A percentile compares a stretch with the other conserved stretches of the same genome.
phyloP scores from a whole-genome alignment of 1,139 yeast genomes.

The Hyphopichia pseudoburtonii region DNA sequence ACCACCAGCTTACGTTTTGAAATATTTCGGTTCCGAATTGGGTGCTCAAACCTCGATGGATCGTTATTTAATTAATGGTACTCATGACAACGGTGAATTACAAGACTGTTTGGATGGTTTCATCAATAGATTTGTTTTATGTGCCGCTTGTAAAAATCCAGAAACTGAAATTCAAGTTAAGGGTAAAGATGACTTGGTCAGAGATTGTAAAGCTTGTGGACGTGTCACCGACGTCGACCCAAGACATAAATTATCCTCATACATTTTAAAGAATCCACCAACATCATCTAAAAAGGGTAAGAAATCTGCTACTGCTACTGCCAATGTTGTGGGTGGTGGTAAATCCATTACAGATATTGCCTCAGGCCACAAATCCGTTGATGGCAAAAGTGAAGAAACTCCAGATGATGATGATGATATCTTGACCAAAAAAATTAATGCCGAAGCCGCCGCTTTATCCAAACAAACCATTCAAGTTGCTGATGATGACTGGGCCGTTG shows the following conservation, averaged over 20 bases:
- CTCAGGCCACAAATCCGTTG: constrained; percentile 46
- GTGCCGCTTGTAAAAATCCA: constrained; percentile 95
- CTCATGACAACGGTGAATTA: constrained; percentile 84
- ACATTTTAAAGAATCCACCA: constrained; percentile 92
- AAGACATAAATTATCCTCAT: constrained; percentile 82
- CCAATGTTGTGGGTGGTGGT: constrained; percentile 89
- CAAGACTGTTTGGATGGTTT: constrained; percentile 96
- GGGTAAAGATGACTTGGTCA: constrained; percentile 72
- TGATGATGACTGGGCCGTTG: constrained; percentile 98
- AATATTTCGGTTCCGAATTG: constrained; percentile 92
- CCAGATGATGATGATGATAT: constrained; percentile 71
- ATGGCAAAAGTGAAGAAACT: constrained; percentile 21
- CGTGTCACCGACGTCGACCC: constrained; percentile 81
- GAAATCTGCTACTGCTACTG: constrained; percentile 87
- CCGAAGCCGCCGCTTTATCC: constrained; percentile 73
- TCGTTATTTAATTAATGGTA: constrained; percentile 92
- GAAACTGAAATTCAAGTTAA: constrained; percentile 90
- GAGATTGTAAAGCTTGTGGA: constrained; percentile 99
- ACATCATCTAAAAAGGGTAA: constrained; percentile 58
- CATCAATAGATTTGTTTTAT: constrained; percentile 86
- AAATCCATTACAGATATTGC: constrained; percentile 77
- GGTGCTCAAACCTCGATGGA: constrained; percentile 96
- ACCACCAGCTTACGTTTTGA: constrained; percentile 88
- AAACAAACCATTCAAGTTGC: constrained; percentile 59
- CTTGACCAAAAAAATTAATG: constrained; percentile 76